Evolutionary conservation across 2,329 filamentous ascomycete species (phyloP).

Genomic region (Madurella mycetomatis): DNA sequence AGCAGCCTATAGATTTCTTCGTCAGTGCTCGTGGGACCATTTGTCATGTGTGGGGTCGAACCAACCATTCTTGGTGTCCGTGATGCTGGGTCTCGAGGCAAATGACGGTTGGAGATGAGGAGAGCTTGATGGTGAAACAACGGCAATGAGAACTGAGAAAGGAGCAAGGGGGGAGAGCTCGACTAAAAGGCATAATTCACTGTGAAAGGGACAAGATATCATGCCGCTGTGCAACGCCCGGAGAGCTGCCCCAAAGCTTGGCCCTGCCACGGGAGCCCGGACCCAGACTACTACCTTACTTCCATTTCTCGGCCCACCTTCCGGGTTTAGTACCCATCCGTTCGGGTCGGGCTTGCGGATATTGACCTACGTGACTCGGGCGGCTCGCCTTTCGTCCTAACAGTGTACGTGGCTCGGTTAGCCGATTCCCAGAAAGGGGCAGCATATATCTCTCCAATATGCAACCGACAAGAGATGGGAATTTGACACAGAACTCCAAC

Average conservation of each 20-base stretch:
- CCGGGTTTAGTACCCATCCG: slow-evolving; percentile 8
- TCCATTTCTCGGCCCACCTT: background rate
- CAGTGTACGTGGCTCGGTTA: background rate
- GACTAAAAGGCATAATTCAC: too few species aligned
- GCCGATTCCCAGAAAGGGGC: background rate
- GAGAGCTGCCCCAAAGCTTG: too few species aligned
- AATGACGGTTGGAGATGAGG: too few species aligned
- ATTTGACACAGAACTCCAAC: background rate
- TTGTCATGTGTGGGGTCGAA: too few species aligned
- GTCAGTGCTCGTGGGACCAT: background rate
- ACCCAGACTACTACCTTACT: background rate
- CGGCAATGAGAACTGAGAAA: too few species aligned
- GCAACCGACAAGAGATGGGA: background rate
- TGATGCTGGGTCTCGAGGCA: too few species aligned
- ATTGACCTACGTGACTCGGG: background rate
- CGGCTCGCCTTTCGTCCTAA: background rate
- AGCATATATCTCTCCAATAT: background rate
- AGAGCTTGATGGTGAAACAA: too few species aligned
- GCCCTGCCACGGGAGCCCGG: background rate
- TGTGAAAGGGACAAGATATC: too few species aligned
- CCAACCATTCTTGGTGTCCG: background rate
- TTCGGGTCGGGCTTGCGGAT: background rate
- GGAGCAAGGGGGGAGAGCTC: too few species aligned
- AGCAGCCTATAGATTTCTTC: background rate
- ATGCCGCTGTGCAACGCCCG: too few species aligned